Conservation (phyloP, 2,329 filamentous ascomycete species). For the Fusarium sororula region DNA sequence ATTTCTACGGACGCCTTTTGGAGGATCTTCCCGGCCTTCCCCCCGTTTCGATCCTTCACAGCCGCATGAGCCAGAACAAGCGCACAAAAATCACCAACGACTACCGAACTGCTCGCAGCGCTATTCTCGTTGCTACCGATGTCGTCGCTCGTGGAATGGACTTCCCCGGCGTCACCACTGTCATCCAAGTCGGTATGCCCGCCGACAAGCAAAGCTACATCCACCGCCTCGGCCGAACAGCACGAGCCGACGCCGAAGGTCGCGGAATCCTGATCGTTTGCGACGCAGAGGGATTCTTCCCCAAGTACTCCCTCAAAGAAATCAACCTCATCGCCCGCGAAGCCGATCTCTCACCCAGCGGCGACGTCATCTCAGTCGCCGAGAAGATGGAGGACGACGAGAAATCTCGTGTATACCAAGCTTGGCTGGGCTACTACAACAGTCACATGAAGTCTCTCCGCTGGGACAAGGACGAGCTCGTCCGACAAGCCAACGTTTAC, state of each 20-base stretch:
- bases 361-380: slow-evolving; percentile 51
- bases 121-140: slow-evolving; percentile 73
- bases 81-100: slow-evolving; percentile 68
- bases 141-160: slow-evolving; percentile 79
- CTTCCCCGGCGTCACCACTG: slow-evolving; percentile 73
- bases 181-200: slow-evolving; percentile 71
- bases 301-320: slow-evolving; percentile 59
- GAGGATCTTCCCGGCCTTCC: slow-evolving; percentile 52
- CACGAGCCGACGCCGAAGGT: slow-evolving; percentile 70
- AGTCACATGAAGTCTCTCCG: slow-evolving; percentile 55
- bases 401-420: slow-evolving; percentile 62
- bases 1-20: slow-evolving; percentile 60
- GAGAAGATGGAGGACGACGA: slow-evolving; percentile 55
- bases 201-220: slow-evolving; percentile 71
- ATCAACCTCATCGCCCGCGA: slow-evolving; percentile 61
- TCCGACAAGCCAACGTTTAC: slow-evolving; percentile 60
- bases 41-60: slow-evolving; percentile 57
- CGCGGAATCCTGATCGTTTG: slow-evolving; percentile 69
- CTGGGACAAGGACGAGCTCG: slow-evolving; percentile 57
- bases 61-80: slow-evolving; percentile 60
- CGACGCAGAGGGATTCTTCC: slow-evolving; percentile 60
- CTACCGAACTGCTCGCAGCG: slow-evolving; percentile 62
- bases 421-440: slow-evolving; percentile 67
- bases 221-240: slow-evolving; percentile 73
- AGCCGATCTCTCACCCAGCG: slow-evolving; percentile 55